A percentile compares a stretch with the other conserved stretches of the same genome.
These are phyloP conservation scores for Gloeophyllum trabeum DNA, from an alignment of 768 basidiomycete genomes.

Conservation along the genomic window DNA sequence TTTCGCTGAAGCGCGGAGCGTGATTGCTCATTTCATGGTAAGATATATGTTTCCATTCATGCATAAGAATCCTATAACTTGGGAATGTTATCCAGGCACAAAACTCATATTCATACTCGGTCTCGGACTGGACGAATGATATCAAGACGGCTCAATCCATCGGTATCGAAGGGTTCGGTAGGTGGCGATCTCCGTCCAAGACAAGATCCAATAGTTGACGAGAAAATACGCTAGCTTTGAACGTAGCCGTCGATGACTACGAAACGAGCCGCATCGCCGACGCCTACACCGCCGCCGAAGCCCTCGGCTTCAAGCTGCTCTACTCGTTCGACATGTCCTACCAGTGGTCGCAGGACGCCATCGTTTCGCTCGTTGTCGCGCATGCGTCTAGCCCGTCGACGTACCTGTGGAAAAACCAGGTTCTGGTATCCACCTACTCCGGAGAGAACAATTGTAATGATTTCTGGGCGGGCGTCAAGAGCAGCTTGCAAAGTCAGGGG, in stretches of 20 bases:
- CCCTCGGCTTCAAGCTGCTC: slow-evolving; percentile 23
- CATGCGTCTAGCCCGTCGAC: slow-evolving; percentile 20
- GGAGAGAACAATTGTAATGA: slow-evolving; percentile 22
- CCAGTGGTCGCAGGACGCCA: slow-evolving; percentile 9
- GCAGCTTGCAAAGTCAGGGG: slow-evolving; percentile 7
- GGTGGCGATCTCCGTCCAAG: not conserved
- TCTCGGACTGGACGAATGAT: slow-evolving; percentile 4
- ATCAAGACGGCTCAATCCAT: slow-evolving; percentile 13
- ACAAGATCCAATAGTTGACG: not conserved
- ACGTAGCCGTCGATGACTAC: slow-evolving; percentile 14
- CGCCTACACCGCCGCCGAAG: slow-evolving; percentile 22
- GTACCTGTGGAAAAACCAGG: slow-evolving; percentile 13
- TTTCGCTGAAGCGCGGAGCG: no score
- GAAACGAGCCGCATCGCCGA: slow-evolving; percentile 16
- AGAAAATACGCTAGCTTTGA: slow-evolving; percentile 9
- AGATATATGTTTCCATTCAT: not conserved
- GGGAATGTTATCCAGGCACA: not conserved
- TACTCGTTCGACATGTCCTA: slow-evolving; percentile 25
- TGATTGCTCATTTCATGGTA: not conserved
- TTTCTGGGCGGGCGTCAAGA: slow-evolving; percentile 12
- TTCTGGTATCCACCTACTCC: slow-evolving; percentile 24
- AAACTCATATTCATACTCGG: not conserved
- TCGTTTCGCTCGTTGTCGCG: slow-evolving; percentile 15
- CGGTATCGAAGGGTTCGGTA: slow-evolving; percentile 18
- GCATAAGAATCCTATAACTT: not conserved